Percentiles rank a stretch among this genome's conserved stretches.
Conservation (phyloP, 148 eudicot species). For the Pouteria glomerata region DNA sequence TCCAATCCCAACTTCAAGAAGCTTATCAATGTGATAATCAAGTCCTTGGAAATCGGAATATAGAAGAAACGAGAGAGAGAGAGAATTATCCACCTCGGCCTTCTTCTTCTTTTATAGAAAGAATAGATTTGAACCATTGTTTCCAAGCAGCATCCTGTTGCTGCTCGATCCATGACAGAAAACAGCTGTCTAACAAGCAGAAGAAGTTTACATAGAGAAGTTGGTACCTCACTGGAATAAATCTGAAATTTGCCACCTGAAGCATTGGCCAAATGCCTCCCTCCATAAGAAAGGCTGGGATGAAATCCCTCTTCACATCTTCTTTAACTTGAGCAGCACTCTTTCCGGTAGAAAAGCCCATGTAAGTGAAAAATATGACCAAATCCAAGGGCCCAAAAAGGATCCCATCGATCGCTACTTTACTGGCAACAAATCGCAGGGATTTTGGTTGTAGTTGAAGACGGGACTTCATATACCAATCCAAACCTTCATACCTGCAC, state of each 20-base stretch:
- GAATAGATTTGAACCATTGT: constrained; percentile 48
- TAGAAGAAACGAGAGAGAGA: background rate
- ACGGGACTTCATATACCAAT: constrained; percentile 50
- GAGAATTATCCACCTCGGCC: constrained; percentile 33
- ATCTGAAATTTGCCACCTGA: constrained; percentile 84
- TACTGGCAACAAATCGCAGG: constrained; percentile 62
- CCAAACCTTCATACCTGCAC: constrained; percentile 85
- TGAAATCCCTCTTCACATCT: constrained; percentile 74
- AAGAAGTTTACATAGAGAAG: constrained; percentile 88
- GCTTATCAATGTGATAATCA: background rate
- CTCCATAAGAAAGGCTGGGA: constrained; percentile 71
- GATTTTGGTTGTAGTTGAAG: constrained; percentile 57
- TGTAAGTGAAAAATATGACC: constrained; percentile 79
- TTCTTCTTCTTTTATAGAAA: constrained; percentile 43
- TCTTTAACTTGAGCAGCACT: constrained; percentile 60
- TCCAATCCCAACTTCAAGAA: constrained; percentile 6
- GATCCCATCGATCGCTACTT: constrained; percentile 81
- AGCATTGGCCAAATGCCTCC: constrained; percentile 88
- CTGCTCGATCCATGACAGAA: constrained; percentile 89
- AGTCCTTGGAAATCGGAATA: background rate
- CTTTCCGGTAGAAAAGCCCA: constrained; percentile 83
- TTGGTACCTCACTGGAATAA: constrained; percentile 73
- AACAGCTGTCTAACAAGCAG: constrained; percentile 89
- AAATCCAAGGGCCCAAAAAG: constrained; percentile 88
- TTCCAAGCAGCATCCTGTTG: constrained; percentile 91